Base-by-base conservation (phyloP, 768 basidiomycete species). In the Phanerodontia chrysosporium region DNA sequence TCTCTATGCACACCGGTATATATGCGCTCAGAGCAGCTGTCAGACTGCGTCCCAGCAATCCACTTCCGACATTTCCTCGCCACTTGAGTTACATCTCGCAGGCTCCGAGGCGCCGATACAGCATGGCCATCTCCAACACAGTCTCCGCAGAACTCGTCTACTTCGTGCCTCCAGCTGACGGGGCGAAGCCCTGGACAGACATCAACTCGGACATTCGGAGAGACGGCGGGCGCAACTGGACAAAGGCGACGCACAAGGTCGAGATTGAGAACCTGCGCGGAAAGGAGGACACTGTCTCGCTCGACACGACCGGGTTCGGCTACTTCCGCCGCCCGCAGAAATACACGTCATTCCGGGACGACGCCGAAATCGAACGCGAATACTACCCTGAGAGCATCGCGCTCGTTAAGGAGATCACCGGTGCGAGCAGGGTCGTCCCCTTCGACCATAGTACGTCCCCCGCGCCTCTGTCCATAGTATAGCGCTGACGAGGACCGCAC, bases 341-440 rank as follows among this genome's bases (percentile, higher is more conserved):
- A 60, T 78, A 80, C 63, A 78, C 70, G 7, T 60, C 74, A 0
- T 87, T 87, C 69, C 58, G 59, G 0, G 73, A 80, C 59, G 82
- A 85, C 44, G 78, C 75, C 10, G 79, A 78, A n/a, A 78, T 88
- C 35, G 64, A 75, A 64, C 64, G 62, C 45, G 81, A 80, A 51
- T 88, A 89, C 66, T 87, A 86, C 63, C 77, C 79, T 0, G 86
- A 88, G 70, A 81, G 80, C 63, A 72, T 76, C 18, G 80, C 81
- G 65, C 72, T 86, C 45, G 67, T 87, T 45, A 86, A 87, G 73
- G 68, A 80, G 58, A 56, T 82, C 10, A 85, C 85, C 0, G 84
- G 86, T 2, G 86, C 86, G 0, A 80, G 74, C 62, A 73, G 76
- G 25, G 82, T 84, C 10, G 79, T 85, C n/a, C 54, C 86, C 14